Base-by-base conservation (phyloP, 1,139 yeast species). In the Kurtzmaniella quercitrusa region DNA sequence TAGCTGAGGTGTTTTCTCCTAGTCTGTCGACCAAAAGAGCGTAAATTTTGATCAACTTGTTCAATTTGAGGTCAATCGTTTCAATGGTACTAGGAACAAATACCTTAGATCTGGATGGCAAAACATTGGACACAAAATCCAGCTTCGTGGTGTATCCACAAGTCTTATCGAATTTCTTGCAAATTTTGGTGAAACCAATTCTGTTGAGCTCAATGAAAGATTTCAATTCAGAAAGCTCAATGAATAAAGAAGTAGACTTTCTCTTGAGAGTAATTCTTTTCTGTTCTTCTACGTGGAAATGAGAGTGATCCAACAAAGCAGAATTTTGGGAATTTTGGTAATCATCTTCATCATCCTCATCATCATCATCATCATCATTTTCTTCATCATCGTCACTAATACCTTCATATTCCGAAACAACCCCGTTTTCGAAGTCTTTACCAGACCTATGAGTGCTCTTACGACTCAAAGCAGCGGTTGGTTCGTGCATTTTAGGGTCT, bases 81-180 rank as follows among this genome's bases (percentile, higher is more conserved):
- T 58, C 65, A 34, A 75, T 54, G 0, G 86, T 73, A 1, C 63
- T 56, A 1, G 62, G 60, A 34, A 65, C 51, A 56, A 85, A 85
- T 2, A 79, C 62, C 12, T 57, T 66, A 19, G 79, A 70, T 39
- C 75, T 65, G 33, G 58, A 55, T 29, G 73, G 70, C 49, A 62
- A 70, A 65, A 59, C 81, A 45, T 65, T 64, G 31, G 66, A 64
- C 45, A 81, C 70, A 43, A 81, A 82, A 31, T 70, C 73, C 18
- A 66, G 63, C 54, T 82, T 82, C 46, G 87, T 67, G 34, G 76
- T 62, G 39, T 86, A 79, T 49, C 77, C 77, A 54, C 90, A 70
- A 16, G 87, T 82, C 60, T 91, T 91, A 64, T 91, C 96, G 60
- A 87, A 91, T 66, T 91, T 91, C 60, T 91, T 91, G 53, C 90